A percentile compares a stretch with the other conserved stretches of the same genome.
Evolutionary conservation across 1,139 yeast genomes (phyloP).

Genomic region (Yamadazyma triangularis): DNA sequence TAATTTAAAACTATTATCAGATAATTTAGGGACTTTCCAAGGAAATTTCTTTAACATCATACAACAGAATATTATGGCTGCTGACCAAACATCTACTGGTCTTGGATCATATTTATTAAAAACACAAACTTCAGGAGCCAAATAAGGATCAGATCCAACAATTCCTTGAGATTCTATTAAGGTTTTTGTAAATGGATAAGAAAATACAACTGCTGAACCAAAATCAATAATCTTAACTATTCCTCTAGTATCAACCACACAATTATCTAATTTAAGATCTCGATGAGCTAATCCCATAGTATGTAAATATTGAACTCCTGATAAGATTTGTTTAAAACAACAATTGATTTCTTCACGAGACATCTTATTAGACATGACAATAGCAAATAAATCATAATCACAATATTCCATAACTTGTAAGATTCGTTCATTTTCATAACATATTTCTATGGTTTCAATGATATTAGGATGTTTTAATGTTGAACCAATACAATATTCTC

Average conservation of each 20-base stretch:
- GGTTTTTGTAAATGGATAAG: conserved; percentile 82
- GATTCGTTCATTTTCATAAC: conserved; percentile 83
- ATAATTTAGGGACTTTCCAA: conserved; percentile 90
- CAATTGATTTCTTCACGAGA: conserved; percentile 80
- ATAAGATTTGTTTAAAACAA: conserved; percentile 81
- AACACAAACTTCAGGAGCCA: conserved; percentile 92
- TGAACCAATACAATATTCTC: conserved; percentile 92
- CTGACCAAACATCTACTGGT: conserved; percentile 94
- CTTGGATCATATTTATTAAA: conserved; percentile 81
- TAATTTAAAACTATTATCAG: conserved; percentile 77
- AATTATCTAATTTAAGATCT: conserved; percentile 88
- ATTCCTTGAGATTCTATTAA: conserved; percentile 83
- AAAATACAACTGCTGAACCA: conserved; percentile 91
- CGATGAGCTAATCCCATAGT: conserved; percentile 88
- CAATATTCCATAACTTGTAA: conserved; percentile 95
- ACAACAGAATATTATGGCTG: conserved; percentile 89
- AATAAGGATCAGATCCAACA: conserved; percentile 91
- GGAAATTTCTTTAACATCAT: conserved; percentile 94
- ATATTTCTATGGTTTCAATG: conserved; percentile 85
- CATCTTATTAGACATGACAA: conserved; percentile 95
- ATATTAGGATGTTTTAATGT: conserved; percentile 88
- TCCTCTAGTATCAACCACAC: conserved; percentile 82
- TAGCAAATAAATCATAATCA: conserved; percentile 88
- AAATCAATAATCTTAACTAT: conserved; percentile 89
- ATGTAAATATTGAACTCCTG: conserved; percentile 81